phyloP scores from a whole-genome alignment of 2,329 filamentous ascomycete species.

The Alternaria conjuncta region DNA sequence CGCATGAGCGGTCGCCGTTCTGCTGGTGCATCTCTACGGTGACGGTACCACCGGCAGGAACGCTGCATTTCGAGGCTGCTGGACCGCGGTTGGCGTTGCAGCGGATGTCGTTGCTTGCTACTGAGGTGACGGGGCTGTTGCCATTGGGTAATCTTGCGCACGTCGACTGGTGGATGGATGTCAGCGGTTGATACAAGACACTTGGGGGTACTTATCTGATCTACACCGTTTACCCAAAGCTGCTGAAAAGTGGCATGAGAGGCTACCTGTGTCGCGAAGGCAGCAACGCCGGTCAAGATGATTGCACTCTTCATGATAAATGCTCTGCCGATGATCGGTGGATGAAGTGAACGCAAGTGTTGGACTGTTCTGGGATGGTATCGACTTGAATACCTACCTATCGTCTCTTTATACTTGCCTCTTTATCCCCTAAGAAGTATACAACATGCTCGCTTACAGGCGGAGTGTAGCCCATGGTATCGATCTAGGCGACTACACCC shows the following conservation, averaged over 20 bases:
- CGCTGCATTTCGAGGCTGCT: constrained; percentile 52
- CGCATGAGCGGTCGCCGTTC: constrained; percentile 60
- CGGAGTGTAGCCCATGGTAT: neutral
- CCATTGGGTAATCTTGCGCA: constrained; percentile 36
- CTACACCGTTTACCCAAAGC: constrained; percentile 42
- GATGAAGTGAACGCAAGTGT: neutral
- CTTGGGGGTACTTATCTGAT: constrained; percentile 26
- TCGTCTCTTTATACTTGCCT: constrained; percentile 3
- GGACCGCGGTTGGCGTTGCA: constrained; percentile 49
- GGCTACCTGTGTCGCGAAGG: constrained; percentile 38
- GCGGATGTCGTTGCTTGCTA: constrained; percentile 60
- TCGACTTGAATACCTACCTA: neutral
- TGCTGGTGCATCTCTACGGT: constrained; percentile 58
- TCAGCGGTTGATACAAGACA: constrained; percentile 2
- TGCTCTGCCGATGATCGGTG: neutral
- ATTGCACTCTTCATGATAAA: constrained; percentile 6
- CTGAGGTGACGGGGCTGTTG: constrained; percentile 55
- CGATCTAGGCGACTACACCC: neutral
- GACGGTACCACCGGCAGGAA: constrained; percentile 57
- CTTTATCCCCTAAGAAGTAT: neutral
- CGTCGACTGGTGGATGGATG: constrained; percentile 15
- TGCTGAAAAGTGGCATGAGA: constrained; percentile 41
- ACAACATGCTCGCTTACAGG: neutral
- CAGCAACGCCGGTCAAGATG: constrained; percentile 18
- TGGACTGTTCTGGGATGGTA: neutral